Evolutionary conservation across 148 eudicot genomes (phyloP).

Genomic region (Pouteria glomerata): DNA sequence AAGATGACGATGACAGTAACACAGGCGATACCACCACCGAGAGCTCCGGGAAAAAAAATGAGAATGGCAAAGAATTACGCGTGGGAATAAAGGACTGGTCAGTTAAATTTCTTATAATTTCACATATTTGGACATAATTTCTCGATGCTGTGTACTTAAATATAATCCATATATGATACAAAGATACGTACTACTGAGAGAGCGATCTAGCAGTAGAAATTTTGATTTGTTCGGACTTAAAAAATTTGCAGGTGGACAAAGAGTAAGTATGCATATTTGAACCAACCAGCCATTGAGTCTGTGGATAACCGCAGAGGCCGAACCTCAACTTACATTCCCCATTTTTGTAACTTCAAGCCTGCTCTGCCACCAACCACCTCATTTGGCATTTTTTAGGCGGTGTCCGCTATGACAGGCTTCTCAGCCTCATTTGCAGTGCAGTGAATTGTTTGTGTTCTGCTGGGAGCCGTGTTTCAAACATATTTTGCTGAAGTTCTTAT

Average conservation of each 20-base stretch:
- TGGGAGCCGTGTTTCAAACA: neutral
- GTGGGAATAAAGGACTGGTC: constrained; percentile 76
- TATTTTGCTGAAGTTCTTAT: neutral
- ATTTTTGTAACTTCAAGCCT: constrained; percentile 29
- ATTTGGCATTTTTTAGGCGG: constrained; percentile 14
- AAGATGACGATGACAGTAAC: constrained; percentile 19
- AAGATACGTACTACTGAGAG: neutral
- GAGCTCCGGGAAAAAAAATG: constrained; percentile 4
- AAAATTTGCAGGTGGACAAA: constrained; percentile 86
- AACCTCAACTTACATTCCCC: constrained; percentile 38
- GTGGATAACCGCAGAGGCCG: constrained; percentile 20
- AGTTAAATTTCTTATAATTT: constrained; percentile 1
- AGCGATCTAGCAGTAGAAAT: no score
- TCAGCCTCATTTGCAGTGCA: no score
- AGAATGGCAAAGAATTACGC: constrained; percentile 35
- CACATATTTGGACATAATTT: neutral
- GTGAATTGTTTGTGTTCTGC: neutral
- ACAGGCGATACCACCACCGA: constrained; percentile 15
- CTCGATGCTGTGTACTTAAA: neutral
- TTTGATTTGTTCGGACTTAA: no score
- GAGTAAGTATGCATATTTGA: constrained; percentile 74
- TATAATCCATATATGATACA: no score
- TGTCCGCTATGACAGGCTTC: neutral
- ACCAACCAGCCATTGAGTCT: constrained; percentile 52
- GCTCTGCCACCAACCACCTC: constrained; percentile 14